These are phyloP conservation scores for Pyrenochaeta sp. DNA, from an alignment of 2,329 filamentous ascomycete species.

Conservation along the genomic window DNA sequence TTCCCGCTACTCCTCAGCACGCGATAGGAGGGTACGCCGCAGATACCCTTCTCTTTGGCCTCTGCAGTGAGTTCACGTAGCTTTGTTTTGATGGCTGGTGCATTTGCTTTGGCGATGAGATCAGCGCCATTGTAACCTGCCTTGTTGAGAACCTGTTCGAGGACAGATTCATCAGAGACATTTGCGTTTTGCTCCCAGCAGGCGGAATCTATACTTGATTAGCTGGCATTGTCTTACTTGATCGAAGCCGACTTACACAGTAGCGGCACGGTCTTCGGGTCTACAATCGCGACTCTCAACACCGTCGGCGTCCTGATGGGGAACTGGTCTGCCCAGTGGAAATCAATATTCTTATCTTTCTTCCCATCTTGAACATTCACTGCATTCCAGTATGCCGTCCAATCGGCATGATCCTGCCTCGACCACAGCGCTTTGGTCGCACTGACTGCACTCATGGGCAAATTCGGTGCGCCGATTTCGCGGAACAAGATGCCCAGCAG, in stretches of 20 bases:
- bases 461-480: constrained; percentile 46
- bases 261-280: constrained; percentile 27
- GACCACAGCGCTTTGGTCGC: constrained; percentile 36
- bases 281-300: constrained; percentile 39
- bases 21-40: constrained; percentile 46
- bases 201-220: constrained; percentile 32
- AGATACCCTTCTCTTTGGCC: constrained; percentile 41
- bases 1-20: constrained; percentile 23
- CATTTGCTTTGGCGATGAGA: constrained; percentile 36
- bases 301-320: constrained; percentile 46
- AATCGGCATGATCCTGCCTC: constrained; percentile 43
- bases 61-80: constrained; percentile 41
- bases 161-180: constrained; percentile 35
- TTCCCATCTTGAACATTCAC: constrained; percentile 37
- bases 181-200: constrained; percentile 45
- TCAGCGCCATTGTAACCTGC: constrained; percentile 35
- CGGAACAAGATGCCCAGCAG: constrained; percentile 45
- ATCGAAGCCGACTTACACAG: constrained; percentile 31
- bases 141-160: constrained; percentile 32
- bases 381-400: constrained; percentile 44
- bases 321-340: constrained; percentile 41
- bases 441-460: constrained; percentile 36
- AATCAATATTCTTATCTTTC: constrained; percentile 34
- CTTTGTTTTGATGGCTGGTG: constrained; percentile 29
- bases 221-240: background rate